phyloP scores from a whole-genome alignment of 176 grass and related monocot genomes.

The Panicum miliaceum region DNA sequence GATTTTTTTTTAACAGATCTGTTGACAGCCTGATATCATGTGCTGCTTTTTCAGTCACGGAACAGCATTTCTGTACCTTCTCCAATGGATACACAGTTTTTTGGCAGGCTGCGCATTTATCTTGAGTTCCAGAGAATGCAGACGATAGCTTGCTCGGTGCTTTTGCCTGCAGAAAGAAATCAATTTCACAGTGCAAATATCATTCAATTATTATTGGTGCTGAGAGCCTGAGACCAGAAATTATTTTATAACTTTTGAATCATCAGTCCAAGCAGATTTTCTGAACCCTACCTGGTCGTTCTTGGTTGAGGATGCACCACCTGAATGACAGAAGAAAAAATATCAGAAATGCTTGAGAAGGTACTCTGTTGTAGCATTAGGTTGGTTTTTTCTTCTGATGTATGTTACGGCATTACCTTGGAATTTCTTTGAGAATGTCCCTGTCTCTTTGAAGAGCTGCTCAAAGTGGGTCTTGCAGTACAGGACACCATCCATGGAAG shows the following conservation, averaged over 20 bases:
- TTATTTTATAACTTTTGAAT: not conserved
- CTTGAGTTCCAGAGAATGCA: constrained; percentile 84
- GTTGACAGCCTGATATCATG: not conserved
- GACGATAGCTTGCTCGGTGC: constrained; percentile 85
- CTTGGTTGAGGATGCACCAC: constrained; percentile 55
- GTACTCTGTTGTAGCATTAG: not conserved
- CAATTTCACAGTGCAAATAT: not conserved
- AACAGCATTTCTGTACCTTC: constrained; percentile 54
- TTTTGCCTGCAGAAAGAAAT: constrained; percentile 51
- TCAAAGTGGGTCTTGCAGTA: constrained; percentile 98
- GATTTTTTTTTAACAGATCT: not conserved
- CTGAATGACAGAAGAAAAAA: constrained; percentile 21
- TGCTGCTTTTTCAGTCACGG: not conserved
- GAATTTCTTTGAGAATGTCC: constrained; percentile 83
- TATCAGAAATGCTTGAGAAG: constrained; percentile 12
- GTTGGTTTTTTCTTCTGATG: not conserved
- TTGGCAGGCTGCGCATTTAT: constrained; percentile 91
- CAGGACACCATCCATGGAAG: constrained; percentile 95
- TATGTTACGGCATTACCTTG: constrained; percentile 43
- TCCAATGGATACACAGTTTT: constrained; percentile 94
- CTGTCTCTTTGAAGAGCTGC: constrained; percentile 96
- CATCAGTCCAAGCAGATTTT: not conserved
- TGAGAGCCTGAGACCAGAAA: not conserved
- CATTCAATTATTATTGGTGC: not conserved
- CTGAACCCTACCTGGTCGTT: constrained; percentile 59